Evolutionary conservation across 2,329 filamentous ascomycete species (phyloP).

Genomic region (Lecanicillium sp.): DNA sequence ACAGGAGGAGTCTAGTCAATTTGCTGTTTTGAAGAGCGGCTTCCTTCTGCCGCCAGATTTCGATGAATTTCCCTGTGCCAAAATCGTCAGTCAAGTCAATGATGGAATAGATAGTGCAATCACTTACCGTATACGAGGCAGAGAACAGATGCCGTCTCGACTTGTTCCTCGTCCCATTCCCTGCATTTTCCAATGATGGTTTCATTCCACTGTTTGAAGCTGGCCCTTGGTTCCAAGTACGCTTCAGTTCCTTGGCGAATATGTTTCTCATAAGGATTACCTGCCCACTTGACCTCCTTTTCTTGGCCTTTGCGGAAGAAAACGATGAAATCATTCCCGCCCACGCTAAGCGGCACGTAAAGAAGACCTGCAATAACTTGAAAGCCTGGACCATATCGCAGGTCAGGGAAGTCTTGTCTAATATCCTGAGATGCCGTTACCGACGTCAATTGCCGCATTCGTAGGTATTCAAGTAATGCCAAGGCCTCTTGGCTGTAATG

Average conservation of each 20-base stretch:
- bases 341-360: slow-evolving; percentile 69
- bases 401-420: slow-evolving; percentile 66
- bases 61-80: no score
- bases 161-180: slow-evolving; percentile 83
- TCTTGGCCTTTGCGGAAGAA: slow-evolving; percentile 77
- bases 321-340: slow-evolving; percentile 77
- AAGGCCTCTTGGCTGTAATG: slow-evolving; percentile 75
- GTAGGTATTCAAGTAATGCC: slow-evolving; percentile 76
- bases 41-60: slow-evolving; percentile 89
- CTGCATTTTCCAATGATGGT: slow-evolving; percentile 72
- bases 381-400: slow-evolving; percentile 74
- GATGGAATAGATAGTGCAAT: no score
- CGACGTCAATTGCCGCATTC: slow-evolving; percentile 64
- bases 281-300: slow-evolving; percentile 76
- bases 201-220: slow-evolving; percentile 76
- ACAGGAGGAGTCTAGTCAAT: slow-evolving; percentile 67
- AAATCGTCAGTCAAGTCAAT: no score
- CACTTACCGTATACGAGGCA: slow-evolving; percentile 77
- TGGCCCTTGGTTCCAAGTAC: slow-evolving; percentile 69
- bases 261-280: slow-evolving; percentile 75
- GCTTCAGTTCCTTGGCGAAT: slow-evolving; percentile 63
- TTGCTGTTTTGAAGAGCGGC: slow-evolving; percentile 74
- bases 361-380: slow-evolving; percentile 68
- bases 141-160: slow-evolving; percentile 80
- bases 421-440: slow-evolving; percentile 76